These are phyloP conservation scores for Calonectria crousiana DNA, from an alignment of 2,329 filamentous ascomycete species.

Conservation along the genomic window DNA sequence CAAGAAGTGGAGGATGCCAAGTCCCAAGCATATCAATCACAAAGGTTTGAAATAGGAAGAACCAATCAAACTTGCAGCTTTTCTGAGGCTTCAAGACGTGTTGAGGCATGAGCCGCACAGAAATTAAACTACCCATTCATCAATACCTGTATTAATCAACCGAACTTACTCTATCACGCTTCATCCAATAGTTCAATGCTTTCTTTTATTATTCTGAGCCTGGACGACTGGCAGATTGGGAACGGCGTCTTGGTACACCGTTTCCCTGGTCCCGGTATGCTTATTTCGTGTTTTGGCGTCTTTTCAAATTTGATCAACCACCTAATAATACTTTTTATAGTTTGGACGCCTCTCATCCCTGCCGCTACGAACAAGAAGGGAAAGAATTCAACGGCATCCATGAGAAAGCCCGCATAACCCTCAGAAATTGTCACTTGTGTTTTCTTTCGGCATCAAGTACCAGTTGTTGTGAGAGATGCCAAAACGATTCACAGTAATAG, in stretches of 20 bases:
- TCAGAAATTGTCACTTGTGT: slow-evolving; percentile 58
- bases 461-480: not conserved
- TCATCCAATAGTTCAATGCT: slow-evolving; percentile 63
- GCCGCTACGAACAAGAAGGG: slow-evolving; percentile 51
- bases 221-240: slow-evolving; percentile 64
- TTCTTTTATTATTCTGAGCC: slow-evolving; percentile 66
- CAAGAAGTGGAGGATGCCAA: not conserved
- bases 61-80: not conserved
- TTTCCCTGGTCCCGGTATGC: slow-evolving; percentile 55
- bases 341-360: not conserved
- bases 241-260: slow-evolving; percentile 69
- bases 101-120: not conserved
- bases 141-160: not conserved
- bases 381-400: slow-evolving; percentile 55
- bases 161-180: not conserved
- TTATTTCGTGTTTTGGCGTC: slow-evolving; percentile 58
- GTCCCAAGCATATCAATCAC: not conserved
- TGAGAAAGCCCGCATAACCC: slow-evolving; percentile 57
- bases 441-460: slow-evolving; percentile 52
- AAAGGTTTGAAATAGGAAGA: not conserved
- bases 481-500: not conserved
- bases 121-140: slow-evolving; percentile 70
- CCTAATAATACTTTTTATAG: not conserved
- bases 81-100: not conserved
- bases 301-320: slow-evolving; percentile 50